These are phyloP conservation scores for Gonapodya prolifera DNA, from an alignment of 192 early-diverging fungal genomes.

Conservation along the genomic window DNA sequence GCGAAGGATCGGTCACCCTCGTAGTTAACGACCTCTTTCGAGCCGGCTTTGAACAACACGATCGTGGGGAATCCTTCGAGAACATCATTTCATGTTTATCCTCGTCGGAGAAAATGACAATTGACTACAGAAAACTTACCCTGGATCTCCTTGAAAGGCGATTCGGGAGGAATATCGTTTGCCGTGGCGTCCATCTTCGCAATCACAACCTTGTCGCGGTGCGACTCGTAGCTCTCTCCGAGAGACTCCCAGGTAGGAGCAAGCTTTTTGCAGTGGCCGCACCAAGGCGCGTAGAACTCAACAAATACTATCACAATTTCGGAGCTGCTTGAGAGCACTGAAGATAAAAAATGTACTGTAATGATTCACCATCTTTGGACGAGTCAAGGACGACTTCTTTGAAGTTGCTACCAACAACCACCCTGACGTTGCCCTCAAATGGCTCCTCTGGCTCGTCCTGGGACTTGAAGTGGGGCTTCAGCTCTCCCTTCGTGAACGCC, in stretches of 20 bases:
- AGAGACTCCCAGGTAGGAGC: conserved; percentile 78
- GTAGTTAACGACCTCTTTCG: conserved; percentile 71
- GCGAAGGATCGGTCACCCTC: conserved; percentile 70
- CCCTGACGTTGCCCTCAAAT: conserved; percentile 80
- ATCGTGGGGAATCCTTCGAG: conserved; percentile 92
- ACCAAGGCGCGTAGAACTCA: conserved; percentile 22
- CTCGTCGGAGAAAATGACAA: background rate
- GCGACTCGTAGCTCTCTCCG: conserved; percentile 40
- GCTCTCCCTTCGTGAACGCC: conserved; percentile 4
- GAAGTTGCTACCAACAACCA: conserved; percentile 77
- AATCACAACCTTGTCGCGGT: conserved; percentile 45
- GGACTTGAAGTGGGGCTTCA: conserved; percentile 6
- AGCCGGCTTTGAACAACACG: conserved; percentile 74
- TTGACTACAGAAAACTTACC: background rate
- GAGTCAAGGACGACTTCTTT: conserved; percentile 57
- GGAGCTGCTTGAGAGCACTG: conserved; percentile 7
- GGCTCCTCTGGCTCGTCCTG: conserved; percentile 55
- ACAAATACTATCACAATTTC: conserved; percentile 12
- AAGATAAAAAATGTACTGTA: conserved; percentile 17
- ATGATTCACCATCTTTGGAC: conserved; percentile 11
- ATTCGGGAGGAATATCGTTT: conserved; percentile 73
- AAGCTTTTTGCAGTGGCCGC: conserved; percentile 39
- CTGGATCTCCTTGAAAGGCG: conserved; percentile 28
- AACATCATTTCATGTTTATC: conserved; percentile 9
- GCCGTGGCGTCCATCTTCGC: conserved; percentile 94